Evolutionary conservation across 225 moss, liverwort and hornwort genomes (phyloP).

Genomic region (Antitrichia curtipendula): DNA sequence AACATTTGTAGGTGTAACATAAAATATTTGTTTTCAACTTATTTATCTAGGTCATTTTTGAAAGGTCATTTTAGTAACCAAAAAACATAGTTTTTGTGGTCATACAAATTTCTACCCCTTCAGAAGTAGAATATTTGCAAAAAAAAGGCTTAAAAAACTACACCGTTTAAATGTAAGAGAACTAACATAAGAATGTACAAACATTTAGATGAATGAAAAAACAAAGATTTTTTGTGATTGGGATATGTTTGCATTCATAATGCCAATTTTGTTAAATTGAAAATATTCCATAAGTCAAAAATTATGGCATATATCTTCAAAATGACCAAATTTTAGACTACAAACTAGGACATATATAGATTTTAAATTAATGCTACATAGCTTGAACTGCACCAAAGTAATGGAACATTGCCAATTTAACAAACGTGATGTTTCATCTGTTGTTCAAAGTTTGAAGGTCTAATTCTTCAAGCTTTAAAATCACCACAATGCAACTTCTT

Average conservation of each 20-base stretch:
- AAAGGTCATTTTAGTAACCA: neutral
- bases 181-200: neutral
- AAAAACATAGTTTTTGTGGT: neutral
- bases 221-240: neutral
- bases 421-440: too few species aligned
- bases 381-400: too few species aligned
- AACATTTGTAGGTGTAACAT: too few species aligned
- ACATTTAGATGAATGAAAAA: neutral
- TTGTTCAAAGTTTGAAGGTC: neutral
- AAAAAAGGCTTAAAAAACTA: neutral
- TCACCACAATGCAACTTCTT: neutral
- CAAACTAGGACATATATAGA: too few species aligned
- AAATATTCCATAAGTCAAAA: too few species aligned
- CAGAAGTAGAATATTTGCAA: neutral
- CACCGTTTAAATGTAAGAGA: fast-evolving
- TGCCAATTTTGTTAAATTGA: too few species aligned
- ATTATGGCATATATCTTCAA: too few species aligned
- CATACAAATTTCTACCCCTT: neutral
- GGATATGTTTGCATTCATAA: neutral
- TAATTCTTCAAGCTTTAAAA: neutral
- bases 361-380: too few species aligned
- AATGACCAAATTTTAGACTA: too few species aligned
- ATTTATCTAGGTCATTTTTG: too few species aligned
- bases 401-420: too few species aligned
- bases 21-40: too few species aligned